phyloP scores from a whole-genome alignment of 2,329 filamentous ascomycete genomes.

The Exutisphaerella laricina region DNA sequence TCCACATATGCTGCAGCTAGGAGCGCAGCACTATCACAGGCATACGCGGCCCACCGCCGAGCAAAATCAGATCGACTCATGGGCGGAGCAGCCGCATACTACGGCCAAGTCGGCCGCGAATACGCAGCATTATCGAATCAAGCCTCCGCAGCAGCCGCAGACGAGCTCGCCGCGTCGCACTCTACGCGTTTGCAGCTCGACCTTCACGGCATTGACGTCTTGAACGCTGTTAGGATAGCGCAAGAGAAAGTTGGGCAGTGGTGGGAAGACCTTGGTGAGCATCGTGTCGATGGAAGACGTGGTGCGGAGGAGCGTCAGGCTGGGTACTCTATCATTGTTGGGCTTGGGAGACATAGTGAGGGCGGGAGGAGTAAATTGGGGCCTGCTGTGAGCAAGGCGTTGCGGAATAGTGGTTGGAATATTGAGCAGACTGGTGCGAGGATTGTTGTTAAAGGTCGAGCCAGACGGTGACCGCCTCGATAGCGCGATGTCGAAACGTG shows the following conservation, averaged over 20 bases:
- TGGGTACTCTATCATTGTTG: conserved; percentile 72
- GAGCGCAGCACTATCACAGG: conserved; percentile 51
- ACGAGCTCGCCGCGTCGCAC: conserved; percentile 62
- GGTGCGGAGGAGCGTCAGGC: conserved; percentile 42
- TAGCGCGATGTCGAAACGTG: too few relatives aligned
- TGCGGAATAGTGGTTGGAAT: conserved; percentile 78
- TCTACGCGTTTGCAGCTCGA: conserved; percentile 59
- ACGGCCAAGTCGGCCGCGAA: conserved; percentile 64
- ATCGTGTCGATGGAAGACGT: conserved; percentile 45
- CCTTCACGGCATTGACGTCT: conserved; percentile 75
- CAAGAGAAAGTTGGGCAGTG: conserved; percentile 61
- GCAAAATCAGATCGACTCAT: conserved; percentile 67
- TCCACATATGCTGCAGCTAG: conserved; percentile 42
- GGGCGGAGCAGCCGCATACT: conserved; percentile 69
- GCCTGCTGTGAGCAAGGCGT: conserved; percentile 69
- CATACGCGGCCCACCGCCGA: conserved; percentile 53
- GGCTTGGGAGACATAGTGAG: conserved; percentile 70
- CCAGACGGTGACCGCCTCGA: conserved; percentile 6
- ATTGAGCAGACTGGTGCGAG: conserved; percentile 66
- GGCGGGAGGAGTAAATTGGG: conserved; percentile 71
- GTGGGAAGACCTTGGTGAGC: conserved; percentile 70
- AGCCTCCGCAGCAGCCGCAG: conserved; percentile 61
- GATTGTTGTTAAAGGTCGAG: conserved; percentile 60
- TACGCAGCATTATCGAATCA: conserved; percentile 53
- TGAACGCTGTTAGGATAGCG: conserved; percentile 75